Evolutionary conservation across 2,329 filamentous ascomycete genomes (phyloP).

Genomic region (Diaporthe longicolla): DNA sequence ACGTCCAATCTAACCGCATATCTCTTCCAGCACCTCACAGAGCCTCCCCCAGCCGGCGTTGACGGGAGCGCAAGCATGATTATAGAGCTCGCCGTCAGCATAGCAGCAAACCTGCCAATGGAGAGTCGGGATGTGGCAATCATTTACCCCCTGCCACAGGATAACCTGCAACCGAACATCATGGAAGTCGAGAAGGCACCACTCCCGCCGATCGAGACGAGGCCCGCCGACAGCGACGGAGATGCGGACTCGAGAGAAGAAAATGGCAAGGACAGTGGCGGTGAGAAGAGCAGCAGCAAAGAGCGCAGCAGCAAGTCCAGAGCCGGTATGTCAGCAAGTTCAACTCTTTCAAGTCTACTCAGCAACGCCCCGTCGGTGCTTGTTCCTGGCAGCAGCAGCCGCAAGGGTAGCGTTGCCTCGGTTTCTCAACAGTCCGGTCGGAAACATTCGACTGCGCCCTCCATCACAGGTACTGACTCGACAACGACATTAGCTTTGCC

Average conservation of each 20-base stretch:
- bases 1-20: constrained; percentile 77
- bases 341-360: constrained; percentile 42
- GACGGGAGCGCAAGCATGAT: constrained; percentile 93
- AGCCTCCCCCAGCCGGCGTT: constrained; percentile 84
- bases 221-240: constrained; percentile 46
- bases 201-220: constrained; percentile 72
- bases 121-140: constrained; percentile 94
- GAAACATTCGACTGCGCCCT: constrained; percentile 37
- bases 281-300: constrained; percentile 57
- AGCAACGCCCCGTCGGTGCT: constrained; percentile 39
- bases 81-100: constrained; percentile 88
- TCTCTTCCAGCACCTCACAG: constrained; percentile 80
- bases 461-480: constrained; percentile 56
- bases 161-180: constrained; percentile 75
- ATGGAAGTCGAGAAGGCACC: constrained; percentile 89
- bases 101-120: constrained; percentile 87
- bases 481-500: constrained; percentile 53
- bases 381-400: constrained; percentile 40
- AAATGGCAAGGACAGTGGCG: constrained; percentile 54
- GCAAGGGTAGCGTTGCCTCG: constrained; percentile 40
- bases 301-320: constrained; percentile 54
- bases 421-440: constrained; percentile 31
- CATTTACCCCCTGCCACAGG: constrained; percentile 85
- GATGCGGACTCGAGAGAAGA: constrained; percentile 47
- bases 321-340: constrained; percentile 60